Percentiles rank a stretch among this genome's conserved stretches.
These are phyloP conservation scores for Entophlyctis helioformis DNA, from an alignment of 192 early-diverging fungal species.

Conservation along the genomic window DNA sequence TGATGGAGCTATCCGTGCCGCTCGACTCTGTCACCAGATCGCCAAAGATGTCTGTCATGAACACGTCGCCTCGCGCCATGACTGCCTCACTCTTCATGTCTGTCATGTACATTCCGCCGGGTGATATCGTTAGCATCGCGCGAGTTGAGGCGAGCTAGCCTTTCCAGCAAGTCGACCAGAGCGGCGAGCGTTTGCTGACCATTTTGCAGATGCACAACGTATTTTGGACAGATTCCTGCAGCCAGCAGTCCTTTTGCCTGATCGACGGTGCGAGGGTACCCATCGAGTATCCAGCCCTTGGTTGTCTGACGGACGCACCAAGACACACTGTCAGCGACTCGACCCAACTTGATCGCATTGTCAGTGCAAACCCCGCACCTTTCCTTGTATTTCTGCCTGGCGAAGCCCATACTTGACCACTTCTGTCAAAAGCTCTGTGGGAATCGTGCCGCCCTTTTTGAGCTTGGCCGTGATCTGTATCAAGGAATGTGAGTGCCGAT, in stretches of 20 bases:
- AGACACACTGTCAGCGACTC: background rate
- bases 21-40: constrained; percentile 9
- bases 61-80: no score
- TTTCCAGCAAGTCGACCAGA: no score
- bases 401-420: constrained; percentile 1
- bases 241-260: constrained; percentile 25
- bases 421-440: background rate
- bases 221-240: constrained; percentile 18
- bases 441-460: no score
- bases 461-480: no score
- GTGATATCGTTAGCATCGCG: no score
- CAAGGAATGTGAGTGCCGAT: no score
- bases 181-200: constrained; percentile 12
- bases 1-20: constrained; percentile 6
- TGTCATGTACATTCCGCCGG: no score
- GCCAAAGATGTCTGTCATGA: constrained; percentile 22
- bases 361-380: background rate
- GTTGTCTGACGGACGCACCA: no score
- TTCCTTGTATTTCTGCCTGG: background rate
- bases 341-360: background rate
- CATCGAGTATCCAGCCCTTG: constrained; percentile 40
- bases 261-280: constrained; percentile 34
- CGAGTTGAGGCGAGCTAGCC: no score
- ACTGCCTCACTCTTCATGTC: no score
- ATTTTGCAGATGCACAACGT: constrained; percentile 21